Evolutionary conservation across 495 filamentous ascomycete genomes (phyloP).

Genomic region (Penicillium waksmanii): DNA sequence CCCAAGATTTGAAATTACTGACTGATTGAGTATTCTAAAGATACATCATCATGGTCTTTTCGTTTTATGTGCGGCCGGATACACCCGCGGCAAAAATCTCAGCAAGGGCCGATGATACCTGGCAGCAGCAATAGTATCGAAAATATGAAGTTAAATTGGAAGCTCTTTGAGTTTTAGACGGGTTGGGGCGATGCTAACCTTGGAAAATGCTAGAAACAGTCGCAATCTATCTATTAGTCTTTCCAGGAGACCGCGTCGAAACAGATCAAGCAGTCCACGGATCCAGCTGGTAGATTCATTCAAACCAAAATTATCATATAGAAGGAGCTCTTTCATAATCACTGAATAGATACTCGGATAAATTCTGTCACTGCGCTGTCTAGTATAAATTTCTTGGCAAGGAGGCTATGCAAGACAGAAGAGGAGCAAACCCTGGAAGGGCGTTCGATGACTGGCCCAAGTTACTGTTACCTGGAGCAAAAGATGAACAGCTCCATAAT

Average conservation of each 20-base stretch:
- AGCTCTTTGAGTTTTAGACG: too few relatives aligned
- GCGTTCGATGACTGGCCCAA: not conserved
- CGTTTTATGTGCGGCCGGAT: conserved; percentile 23
- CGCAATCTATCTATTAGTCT: too few relatives aligned
- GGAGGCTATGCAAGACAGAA: conserved; percentile 19
- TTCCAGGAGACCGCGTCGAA: too few relatives aligned
- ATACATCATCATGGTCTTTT: conserved; percentile 15
- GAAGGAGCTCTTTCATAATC: too few relatives aligned
- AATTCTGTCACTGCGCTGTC: not conserved
- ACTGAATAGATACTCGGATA: not conserved
- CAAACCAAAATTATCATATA: too few relatives aligned
- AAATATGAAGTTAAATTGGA: not conserved
- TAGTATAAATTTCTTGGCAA: conserved; percentile 16
- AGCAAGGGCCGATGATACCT: not conserved
- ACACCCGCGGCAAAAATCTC: not conserved
- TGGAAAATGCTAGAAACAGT: too few relatives aligned
- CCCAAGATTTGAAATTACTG: too few relatives aligned
- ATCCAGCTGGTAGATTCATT: too few relatives aligned
- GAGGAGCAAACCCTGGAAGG: not conserved
- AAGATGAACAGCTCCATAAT: not conserved
- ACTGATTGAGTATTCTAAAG: not conserved
- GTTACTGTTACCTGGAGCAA: too few relatives aligned
- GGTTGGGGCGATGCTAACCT: too few relatives aligned
- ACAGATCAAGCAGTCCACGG: too few relatives aligned
- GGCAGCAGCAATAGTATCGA: not conserved